A percentile compares a stretch with the other conserved stretches of the same genome.
Evolutionary conservation across 306 rosid genomes (phyloP).

Genomic region (Calophaca sinica): DNA sequence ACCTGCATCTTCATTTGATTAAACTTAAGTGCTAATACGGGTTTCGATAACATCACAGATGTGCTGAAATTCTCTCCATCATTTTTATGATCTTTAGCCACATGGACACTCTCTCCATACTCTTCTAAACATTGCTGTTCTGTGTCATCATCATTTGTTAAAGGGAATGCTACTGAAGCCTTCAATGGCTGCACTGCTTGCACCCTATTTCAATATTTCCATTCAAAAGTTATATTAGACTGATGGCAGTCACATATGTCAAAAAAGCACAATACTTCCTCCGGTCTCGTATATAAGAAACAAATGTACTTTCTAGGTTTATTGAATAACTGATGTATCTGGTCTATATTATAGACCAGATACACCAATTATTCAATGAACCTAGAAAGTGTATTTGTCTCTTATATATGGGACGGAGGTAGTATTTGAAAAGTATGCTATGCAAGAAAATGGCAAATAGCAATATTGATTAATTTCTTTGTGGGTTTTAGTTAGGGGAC

Average conservation of each 20-base stretch:
- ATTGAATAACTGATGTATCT: no score
- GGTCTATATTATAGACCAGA: no score
- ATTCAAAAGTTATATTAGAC: neutral
- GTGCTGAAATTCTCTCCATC: conserved; percentile 50
- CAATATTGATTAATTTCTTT: no score
- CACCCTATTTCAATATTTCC: conserved; percentile 58
- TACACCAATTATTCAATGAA: no score
- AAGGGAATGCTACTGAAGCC: conserved; percentile 51
- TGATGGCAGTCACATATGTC: neutral
- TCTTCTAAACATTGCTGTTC: conserved; percentile 40
- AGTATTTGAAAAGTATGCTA: no score
- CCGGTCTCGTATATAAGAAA: no score
- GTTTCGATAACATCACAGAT: conserved; percentile 77
- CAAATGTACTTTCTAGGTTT: no score
- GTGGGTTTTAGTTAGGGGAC: neutral
- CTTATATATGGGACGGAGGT: no score
- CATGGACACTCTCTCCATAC: conserved; percentile 8
- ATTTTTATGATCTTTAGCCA: conserved; percentile 38
- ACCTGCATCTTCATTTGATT: conserved; percentile 87
- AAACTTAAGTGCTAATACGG: conserved; percentile 79
- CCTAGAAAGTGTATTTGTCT: no score
- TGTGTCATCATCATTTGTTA: conserved; percentile 42
- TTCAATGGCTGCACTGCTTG: conserved; percentile 68
- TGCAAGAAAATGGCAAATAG: no score
- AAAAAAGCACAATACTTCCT: no score